Conservation (phyloP, 768 basidiomycete genomes). For the Lactarius sanguifluus region DNA sequence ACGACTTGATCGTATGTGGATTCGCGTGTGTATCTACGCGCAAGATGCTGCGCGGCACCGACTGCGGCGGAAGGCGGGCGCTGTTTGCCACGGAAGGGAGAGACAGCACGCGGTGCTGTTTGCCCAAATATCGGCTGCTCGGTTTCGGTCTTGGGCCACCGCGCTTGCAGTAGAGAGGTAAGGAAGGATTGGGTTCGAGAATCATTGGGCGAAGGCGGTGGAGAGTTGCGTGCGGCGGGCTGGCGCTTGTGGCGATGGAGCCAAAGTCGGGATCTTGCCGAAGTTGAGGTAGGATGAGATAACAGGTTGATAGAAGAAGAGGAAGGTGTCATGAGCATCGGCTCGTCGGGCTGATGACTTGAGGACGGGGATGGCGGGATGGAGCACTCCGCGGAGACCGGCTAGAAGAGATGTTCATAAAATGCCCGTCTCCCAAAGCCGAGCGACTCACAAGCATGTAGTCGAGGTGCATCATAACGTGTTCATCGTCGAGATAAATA, state of each 20-base stretch:
- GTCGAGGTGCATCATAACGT: constrained; percentile 28
- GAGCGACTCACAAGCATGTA: constrained; percentile 25
- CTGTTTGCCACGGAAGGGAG: constrained; percentile 25
- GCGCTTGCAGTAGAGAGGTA: constrained; percentile 27
- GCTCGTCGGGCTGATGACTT: constrained; percentile 27
- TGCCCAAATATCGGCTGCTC: constrained; percentile 31
- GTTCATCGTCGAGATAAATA: constrained; percentile 24
- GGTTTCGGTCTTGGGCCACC: constrained; percentile 29
- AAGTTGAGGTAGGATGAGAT: constrained; percentile 32
- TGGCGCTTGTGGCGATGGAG: constrained; percentile 48
- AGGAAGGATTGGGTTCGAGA: constrained; percentile 27
- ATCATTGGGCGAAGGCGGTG: constrained; percentile 25
- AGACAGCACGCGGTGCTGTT: constrained; percentile 29
- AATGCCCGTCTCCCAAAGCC: background rate
- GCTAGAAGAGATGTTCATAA: constrained; percentile 23
- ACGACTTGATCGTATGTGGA: constrained; percentile 20
- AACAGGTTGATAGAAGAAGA: constrained; percentile 26
- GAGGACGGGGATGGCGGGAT: constrained; percentile 32
- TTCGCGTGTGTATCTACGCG: constrained; percentile 24
- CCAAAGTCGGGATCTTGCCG: constrained; percentile 45
- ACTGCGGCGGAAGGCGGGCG: constrained; percentile 24
- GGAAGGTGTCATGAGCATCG: constrained; percentile 25
- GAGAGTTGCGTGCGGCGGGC: constrained; percentile 29
- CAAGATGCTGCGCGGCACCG: constrained; percentile 31
- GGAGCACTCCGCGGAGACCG: constrained; percentile 29